These are phyloP conservation scores for Auxenochlorella pyrenoidosa DNA, from an alignment of 139 green algal genomes.

Conservation along the genomic window DNA sequence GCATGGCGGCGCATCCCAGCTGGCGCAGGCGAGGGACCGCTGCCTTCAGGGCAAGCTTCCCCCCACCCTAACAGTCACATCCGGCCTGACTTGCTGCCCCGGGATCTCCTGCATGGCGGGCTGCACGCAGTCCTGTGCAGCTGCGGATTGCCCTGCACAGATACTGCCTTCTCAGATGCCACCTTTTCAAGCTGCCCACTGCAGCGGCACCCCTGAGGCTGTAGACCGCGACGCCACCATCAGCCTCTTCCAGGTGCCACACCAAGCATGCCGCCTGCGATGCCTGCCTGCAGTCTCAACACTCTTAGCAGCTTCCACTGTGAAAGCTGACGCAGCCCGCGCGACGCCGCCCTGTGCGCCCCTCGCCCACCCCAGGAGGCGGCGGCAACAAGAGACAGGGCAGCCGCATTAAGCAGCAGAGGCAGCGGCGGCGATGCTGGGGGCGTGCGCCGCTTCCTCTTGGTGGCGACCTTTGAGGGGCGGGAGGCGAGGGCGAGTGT, in stretches of 20 bases:
- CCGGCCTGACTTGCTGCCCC: too few species aligned
- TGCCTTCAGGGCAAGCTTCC: too few species aligned
- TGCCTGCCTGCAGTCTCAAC: too few species aligned
- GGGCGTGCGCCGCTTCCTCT: neutral
- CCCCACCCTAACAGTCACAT: too few species aligned
- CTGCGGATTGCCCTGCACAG: too few species aligned
- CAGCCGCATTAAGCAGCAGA: neutral
- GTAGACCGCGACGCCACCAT: conserved; percentile 4
- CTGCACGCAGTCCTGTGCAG: too few species aligned
- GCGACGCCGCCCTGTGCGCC: too few species aligned
- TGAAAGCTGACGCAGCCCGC: too few species aligned
- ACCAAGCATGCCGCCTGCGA: too few species aligned
- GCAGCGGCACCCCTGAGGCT: neutral
- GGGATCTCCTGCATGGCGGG: too few species aligned
- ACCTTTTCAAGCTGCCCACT: neutral
- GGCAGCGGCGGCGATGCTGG: neutral
- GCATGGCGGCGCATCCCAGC: neutral
- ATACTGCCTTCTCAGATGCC: too few species aligned
- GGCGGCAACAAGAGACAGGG: neutral
- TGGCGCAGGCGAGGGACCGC: neutral
- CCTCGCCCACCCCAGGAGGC: neutral
- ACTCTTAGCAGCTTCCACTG: too few species aligned
- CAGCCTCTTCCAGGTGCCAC: neutral
- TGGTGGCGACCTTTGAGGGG: neutral
- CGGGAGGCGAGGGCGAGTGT: neutral